Conservation (phyloP, 441 rosid species). For the Corymbia calophylla region DNA sequence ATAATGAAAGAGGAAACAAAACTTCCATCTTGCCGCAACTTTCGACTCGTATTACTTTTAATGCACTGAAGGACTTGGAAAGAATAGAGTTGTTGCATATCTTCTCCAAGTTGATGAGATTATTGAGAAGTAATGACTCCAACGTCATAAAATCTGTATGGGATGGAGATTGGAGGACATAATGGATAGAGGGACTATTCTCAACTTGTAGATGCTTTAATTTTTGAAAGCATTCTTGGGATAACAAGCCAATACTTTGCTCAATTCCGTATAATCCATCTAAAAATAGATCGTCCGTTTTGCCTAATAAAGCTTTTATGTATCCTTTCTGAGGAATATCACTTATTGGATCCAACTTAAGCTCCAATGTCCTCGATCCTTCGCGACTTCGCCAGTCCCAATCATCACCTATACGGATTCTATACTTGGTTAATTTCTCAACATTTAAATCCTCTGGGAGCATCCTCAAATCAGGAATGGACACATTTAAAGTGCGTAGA, state of each 20-base stretch:
- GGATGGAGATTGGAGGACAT: fast-evolving
- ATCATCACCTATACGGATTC: not conserved
- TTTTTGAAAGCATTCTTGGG: not conserved
- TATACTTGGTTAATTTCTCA: fast-evolving
- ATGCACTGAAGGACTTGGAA: not conserved
- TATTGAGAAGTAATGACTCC: not conserved
- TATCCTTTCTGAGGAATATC: not conserved
- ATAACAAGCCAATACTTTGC: not conserved
- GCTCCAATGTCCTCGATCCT: not conserved
- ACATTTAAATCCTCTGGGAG: not conserved
- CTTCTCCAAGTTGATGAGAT: not conserved
- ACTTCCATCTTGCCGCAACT: not conserved
- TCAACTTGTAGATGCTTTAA: fast-evolving
- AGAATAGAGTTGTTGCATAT: not conserved
- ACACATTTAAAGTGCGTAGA: not conserved
- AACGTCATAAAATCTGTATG: not conserved
- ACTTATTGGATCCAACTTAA: not conserved
- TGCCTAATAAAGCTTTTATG: not conserved
- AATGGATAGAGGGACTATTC: not conserved
- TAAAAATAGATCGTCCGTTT: not conserved
- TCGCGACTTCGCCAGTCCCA: fast-evolving
- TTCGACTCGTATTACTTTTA: not conserved
- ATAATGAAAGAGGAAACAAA: not conserved
- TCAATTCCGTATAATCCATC: not conserved
- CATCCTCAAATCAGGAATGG: fast-evolving